These are phyloP conservation scores for Suillus hirtellus DNA, from an alignment of 768 basidiomycete species.

Conservation along the genomic window DNA sequence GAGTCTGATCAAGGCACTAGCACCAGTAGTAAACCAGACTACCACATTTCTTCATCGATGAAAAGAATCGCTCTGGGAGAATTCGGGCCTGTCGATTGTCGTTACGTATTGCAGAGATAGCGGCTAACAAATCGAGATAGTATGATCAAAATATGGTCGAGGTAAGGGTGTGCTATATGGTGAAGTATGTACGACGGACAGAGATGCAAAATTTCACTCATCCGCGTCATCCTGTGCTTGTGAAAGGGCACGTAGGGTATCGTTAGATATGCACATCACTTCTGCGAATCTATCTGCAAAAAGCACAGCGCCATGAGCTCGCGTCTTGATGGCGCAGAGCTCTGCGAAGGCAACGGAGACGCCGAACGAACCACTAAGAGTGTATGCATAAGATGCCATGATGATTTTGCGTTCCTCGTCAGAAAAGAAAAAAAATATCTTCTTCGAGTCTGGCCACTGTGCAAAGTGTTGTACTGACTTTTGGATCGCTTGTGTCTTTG, in stretches of 20 bases:
- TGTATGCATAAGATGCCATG: slow-evolving; percentile 61
- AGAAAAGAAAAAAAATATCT: slow-evolving; percentile 20
- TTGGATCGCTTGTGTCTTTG: slow-evolving; percentile 23
- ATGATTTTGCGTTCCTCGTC: slow-evolving; percentile 36
- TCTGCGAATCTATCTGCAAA: slow-evolving; percentile 28
- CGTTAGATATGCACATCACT: slow-evolving; percentile 21
- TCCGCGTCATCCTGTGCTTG: slow-evolving; percentile 13
- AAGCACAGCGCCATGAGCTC: slow-evolving; percentile 27
- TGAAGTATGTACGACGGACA: not conserved
- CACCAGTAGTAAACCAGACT: too few species aligned
- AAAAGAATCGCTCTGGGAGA: not conserved
- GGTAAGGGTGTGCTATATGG: not conserved
- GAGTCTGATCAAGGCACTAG: too few species aligned
- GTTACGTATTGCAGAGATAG: not conserved
- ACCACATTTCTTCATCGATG: too few species aligned
- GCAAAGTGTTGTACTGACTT: slow-evolving; percentile 20
- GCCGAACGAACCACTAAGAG: slow-evolving; percentile 37
- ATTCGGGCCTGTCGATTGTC: not conserved
- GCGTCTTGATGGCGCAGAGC: slow-evolving; percentile 58
- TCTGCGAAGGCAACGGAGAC: slow-evolving; percentile 55
- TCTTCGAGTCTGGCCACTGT: slow-evolving; percentile 22
- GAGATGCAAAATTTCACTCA: slow-evolving; percentile 4
- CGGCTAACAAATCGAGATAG: not conserved
- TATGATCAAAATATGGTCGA: not conserved
- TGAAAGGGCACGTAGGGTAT: slow-evolving; percentile 23